Conservation (phyloP, 345 rosid genomes). For the Populus simonii region DNA sequence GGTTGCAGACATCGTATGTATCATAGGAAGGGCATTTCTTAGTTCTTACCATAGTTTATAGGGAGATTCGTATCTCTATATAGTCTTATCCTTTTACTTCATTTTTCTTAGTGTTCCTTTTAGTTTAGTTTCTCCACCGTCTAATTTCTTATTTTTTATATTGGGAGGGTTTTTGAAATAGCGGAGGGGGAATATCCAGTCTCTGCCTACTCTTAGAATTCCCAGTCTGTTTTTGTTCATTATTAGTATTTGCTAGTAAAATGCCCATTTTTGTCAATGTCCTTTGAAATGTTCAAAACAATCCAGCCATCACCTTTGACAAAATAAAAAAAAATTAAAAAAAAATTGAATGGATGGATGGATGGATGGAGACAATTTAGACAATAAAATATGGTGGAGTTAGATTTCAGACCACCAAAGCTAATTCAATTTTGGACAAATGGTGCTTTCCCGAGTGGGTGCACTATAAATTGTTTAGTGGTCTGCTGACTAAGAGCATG, state of each 20-base stretch:
- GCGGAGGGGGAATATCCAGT: neutral
- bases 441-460: constrained; percentile 1
- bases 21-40: neutral
- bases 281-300: constrained; percentile 1
- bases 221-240: neutral
- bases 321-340: neutral
- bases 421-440: neutral
- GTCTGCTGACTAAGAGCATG: constrained; percentile 4
- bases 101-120: neutral
- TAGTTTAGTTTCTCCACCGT: neutral
- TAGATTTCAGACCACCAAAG: neutral
- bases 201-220: neutral
- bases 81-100: neutral
- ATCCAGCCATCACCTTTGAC: neutral
- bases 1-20: neutral
- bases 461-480: neutral
- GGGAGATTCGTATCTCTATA: neutral
- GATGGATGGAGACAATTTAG: neutral
- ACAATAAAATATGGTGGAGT: neutral
- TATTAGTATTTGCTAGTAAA: neutral
- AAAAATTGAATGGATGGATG: neutral
- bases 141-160: neutral
- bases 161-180: neutral
- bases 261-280: neutral
- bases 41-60: neutral